Evolutionary conservation across 768 basidiomycete species (phyloP).

Genomic region (Mycena metata): DNA sequence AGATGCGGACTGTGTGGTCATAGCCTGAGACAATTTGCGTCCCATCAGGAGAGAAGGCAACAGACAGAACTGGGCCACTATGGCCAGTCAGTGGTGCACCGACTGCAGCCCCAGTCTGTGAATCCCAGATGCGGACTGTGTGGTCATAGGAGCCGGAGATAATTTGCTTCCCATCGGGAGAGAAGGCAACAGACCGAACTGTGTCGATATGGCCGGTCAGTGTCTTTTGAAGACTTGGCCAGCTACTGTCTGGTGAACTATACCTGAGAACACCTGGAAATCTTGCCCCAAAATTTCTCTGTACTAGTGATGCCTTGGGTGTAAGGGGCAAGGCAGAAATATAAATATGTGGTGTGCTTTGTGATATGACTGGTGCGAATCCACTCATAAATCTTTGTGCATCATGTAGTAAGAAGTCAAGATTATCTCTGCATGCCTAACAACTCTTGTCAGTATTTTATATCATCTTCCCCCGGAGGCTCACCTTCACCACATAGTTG

Average conservation of each 20-base stretch:
- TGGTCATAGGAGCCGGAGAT: neutral
- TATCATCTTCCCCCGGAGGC: neutral
- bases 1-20: neutral
- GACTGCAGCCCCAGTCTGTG: too few species aligned
- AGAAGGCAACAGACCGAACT: conserved; percentile 1
- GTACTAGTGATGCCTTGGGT: neutral
- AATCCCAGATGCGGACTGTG: conserved; percentile 4
- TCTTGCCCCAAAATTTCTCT: neutral
- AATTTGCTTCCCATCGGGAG: neutral
- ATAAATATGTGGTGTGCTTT: conserved; percentile 4
- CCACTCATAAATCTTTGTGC: neutral
- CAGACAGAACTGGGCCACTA: neutral
- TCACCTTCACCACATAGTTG: neutral
- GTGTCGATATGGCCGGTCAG: neutral
- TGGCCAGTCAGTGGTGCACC: neutral
- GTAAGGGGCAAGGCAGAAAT: neutral
- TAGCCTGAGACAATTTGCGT: neutral
- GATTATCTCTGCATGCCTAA: neutral
- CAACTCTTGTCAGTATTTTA: neutral
- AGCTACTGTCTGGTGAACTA: neutral
- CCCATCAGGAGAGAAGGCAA: neutral
- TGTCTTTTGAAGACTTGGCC: neutral
- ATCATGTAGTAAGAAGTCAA: neutral
- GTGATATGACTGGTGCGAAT: neutral
- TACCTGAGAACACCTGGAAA: neutral